These are phyloP conservation scores for Metschnikowia arizonensis DNA, from an alignment of 805 yeast species.

Conservation along the genomic window DNA sequence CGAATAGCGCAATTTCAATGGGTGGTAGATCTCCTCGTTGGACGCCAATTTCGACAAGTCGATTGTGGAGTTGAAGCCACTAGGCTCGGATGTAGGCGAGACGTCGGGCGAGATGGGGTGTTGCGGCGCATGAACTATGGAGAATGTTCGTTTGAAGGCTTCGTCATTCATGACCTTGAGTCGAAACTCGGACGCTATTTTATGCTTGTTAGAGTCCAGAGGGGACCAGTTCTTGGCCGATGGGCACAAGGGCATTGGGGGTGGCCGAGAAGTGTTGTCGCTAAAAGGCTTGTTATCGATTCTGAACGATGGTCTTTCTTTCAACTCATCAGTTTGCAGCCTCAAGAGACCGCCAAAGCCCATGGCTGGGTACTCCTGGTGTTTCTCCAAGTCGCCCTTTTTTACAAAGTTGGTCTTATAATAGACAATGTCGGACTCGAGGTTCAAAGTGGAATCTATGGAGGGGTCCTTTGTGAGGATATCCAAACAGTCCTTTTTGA, in stretches of 20 bases:
- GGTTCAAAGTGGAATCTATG: constrained; percentile 29
- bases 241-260: constrained; percentile 32
- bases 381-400: constrained; percentile 27
- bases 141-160: constrained; percentile 31
- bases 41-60: constrained; percentile 34
- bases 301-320: constrained; percentile 36
- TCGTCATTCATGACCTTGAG: constrained; percentile 37
- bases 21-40: constrained; percentile 35
- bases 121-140: constrained; percentile 29
- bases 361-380: constrained; percentile 15
- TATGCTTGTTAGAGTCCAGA: constrained; percentile 23
- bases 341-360: constrained; percentile 14
- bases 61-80: constrained; percentile 38
- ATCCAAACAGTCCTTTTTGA: constrained; percentile 32
- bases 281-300: constrained; percentile 15
- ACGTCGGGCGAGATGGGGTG: constrained; percentile 40
- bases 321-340: constrained; percentile 12
- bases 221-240: constrained; percentile 42
- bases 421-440: constrained; percentile 41
- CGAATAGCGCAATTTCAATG: constrained; percentile 37
- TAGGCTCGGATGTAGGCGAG: constrained; percentile 40
- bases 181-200: constrained; percentile 32
- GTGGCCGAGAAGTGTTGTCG: constrained; percentile 2
- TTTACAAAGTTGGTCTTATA: constrained; percentile 42
- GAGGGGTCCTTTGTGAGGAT: constrained; percentile 24